Percentiles rank a stretch among this genome's conserved stretches.
Evolutionary conservation across 2,329 filamentous ascomycete genomes (phyloP).

Genomic region (Colletotrichum karsti): DNA sequence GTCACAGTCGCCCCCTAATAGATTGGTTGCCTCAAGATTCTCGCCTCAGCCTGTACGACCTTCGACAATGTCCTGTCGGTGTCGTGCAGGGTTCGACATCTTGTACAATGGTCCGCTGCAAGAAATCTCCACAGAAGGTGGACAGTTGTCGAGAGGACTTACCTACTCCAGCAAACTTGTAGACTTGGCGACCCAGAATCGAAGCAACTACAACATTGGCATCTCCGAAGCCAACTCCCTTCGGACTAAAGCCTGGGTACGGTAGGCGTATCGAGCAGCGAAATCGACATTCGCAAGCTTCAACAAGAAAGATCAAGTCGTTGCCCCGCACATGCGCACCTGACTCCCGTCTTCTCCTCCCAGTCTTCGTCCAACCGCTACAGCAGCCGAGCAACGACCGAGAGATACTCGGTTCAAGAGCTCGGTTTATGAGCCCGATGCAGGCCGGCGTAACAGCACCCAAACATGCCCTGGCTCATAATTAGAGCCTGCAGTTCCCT

Average conservation of each 20-base stretch:
- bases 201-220: background rate
- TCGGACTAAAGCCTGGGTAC: background rate
- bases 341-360: background rate
- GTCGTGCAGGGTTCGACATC: background rate
- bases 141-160: background rate
- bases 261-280: background rate
- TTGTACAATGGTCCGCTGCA: background rate
- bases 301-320: background rate
- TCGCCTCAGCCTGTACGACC: background rate
- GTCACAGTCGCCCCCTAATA: background rate
- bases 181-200: background rate
- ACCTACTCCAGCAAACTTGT: background rate
- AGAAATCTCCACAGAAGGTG: background rate
- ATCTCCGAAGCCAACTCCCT: background rate
- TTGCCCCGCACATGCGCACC: slow-evolving; percentile 24
- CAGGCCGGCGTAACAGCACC: background rate
- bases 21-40: background rate
- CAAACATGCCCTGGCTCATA: background rate
- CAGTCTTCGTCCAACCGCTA: background rate
- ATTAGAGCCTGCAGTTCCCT: background rate
- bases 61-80: background rate
- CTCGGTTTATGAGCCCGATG: background rate
- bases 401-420: background rate
- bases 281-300: background rate
- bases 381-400: slow-evolving; percentile 9